Percentiles rank a stretch among this genome's conserved stretches.
Conservation (phyloP, 257 asterid genomes). For the Catharanthus roseus region DNA sequence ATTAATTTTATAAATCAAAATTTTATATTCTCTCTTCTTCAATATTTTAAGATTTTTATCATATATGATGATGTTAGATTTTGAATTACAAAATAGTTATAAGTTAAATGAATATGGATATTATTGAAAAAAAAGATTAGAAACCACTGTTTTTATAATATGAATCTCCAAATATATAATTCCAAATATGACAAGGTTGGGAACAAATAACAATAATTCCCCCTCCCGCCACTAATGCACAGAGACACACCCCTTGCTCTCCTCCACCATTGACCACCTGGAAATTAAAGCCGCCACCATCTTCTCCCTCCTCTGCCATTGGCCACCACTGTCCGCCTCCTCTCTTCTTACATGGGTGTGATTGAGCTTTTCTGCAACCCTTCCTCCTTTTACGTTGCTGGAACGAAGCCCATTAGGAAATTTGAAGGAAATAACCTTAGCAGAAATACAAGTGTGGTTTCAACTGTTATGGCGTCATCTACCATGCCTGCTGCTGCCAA, state of each 20-base stretch:
- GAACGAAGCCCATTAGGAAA: constrained; percentile 26
- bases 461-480: constrained; percentile 41
- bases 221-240: background rate
- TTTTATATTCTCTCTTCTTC: no score
- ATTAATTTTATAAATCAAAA: no score
- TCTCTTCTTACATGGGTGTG: constrained; percentile 48
- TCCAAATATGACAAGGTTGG: no score
- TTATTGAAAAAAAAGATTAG: no score
- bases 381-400: constrained; percentile 33
- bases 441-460: constrained; percentile 18
- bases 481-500: constrained; percentile 37
- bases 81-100: no score
- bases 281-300: background rate
- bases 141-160: no score
- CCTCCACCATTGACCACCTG: background rate
- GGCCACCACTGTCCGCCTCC: background rate
- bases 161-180: no score
- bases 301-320: background rate
- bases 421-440: constrained; percentile 16
- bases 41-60: no score
- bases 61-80: no score
- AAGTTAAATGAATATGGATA: no score
- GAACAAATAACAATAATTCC: no score
- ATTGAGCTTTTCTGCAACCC: constrained; percentile 50
- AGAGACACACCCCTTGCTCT: background rate